A percentile compares a stretch with the other conserved stretches of the same genome.
These are phyloP conservation scores for Rhododendron vialii DNA, from an alignment of 148 eudicot species.

Conservation along the genomic window DNA sequence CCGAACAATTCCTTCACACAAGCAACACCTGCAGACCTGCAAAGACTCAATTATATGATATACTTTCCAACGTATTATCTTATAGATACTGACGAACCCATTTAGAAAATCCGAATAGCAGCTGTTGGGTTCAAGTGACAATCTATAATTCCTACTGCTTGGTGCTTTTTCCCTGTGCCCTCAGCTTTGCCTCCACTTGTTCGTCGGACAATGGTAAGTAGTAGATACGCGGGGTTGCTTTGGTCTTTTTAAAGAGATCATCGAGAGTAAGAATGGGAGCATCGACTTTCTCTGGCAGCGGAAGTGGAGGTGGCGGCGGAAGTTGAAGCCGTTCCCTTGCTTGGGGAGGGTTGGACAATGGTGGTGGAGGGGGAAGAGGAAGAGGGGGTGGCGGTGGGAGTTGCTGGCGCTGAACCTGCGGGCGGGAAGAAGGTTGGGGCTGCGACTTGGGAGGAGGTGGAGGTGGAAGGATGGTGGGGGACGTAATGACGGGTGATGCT, in stretches of 20 bases:
- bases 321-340: conserved; percentile 53
- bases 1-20: conserved; percentile 18
- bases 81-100: conserved; percentile 15
- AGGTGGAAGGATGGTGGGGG: conserved; percentile 19
- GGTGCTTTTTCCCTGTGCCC: conserved; percentile 37
- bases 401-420: conserved; percentile 41
- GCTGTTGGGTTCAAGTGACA: conserved; percentile 8
- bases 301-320: conserved; percentile 49
- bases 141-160: conserved; percentile 49
- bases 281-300: conserved; percentile 50
- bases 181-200: conserved; percentile 58
- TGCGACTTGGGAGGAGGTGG: conserved; percentile 16
- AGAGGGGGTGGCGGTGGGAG: conserved; percentile 38
- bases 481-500: conserved; percentile 39
- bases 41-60: conserved; percentile 40
- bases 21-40: conserved; percentile 58
- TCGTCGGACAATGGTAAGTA: conserved; percentile 85
- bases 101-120: conserved; percentile 21
- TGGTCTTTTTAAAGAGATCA: conserved; percentile 89
- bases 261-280: conserved; percentile 86
- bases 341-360: conserved; percentile 50
- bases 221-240: conserved; percentile 82
- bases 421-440: conserved; percentile 56
- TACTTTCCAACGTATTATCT: conserved; percentile 29
- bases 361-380: conserved; percentile 79